A percentile compares a stretch with the other conserved stretches of the same genome.
Conservation (phyloP, 352 stramenopile genomes). For the Achlya hypogyna region DNA sequence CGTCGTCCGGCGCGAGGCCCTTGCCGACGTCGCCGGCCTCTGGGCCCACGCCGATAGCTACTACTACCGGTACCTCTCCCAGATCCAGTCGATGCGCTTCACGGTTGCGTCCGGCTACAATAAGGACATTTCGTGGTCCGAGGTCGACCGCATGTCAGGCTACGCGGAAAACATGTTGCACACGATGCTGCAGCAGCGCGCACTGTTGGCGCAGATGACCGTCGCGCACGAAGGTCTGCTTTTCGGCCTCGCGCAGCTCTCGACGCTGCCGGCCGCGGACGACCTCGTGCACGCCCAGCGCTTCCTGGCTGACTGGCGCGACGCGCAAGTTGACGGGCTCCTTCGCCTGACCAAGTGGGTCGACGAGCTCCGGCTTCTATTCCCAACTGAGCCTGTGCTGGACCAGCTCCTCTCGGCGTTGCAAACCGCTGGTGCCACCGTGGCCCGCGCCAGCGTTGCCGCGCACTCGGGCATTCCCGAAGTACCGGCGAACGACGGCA, state of each 20-base stretch:
- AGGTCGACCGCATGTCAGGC: conserved; percentile 81
- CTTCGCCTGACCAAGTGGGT: conserved; percentile 27
- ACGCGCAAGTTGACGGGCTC: conserved; percentile 38
- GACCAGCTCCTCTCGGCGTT: background rate
- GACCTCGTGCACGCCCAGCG: conserved; percentile 27
- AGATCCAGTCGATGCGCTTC: conserved; percentile 71
- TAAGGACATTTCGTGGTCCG: conserved; percentile 67
- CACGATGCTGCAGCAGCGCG: conserved; percentile 81
- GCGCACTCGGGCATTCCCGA: background rate
- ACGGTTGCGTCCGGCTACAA: conserved; percentile 73
- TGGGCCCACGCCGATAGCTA: conserved; percentile 82
- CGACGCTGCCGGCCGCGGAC: conserved; percentile 26
- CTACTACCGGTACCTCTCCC: conserved; percentile 82
- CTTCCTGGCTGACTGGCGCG: conserved; percentile 35
- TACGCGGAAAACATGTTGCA: conserved; percentile 87
- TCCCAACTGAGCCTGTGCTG: background rate
- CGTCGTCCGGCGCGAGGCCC: background rate
- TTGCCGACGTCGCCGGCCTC: conserved; percentile 19
- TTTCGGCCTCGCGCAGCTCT: conserved; percentile 36
- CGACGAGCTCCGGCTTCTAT: conserved; percentile 8
- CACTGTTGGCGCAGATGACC: conserved; percentile 56
- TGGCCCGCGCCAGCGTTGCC: background rate
- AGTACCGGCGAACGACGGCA: conserved; percentile 2
- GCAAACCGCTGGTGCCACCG: background rate
- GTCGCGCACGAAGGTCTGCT: conserved; percentile 67